phyloP scores from a whole-genome alignment of 169 alveolate genomes.

The Babesia microti region DNA sequence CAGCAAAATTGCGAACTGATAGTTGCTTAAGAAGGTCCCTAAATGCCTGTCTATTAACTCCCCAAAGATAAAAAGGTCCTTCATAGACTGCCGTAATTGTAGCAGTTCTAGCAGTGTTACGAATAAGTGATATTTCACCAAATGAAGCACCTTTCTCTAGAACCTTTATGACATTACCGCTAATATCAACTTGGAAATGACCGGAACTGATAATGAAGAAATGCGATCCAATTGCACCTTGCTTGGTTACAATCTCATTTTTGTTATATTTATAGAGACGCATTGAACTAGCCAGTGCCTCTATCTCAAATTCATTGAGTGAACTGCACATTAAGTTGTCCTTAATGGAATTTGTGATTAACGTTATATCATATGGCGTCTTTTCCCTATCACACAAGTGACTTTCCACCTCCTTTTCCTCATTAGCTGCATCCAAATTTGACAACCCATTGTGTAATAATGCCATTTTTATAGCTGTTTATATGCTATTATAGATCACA shows the following conservation, averaged over 20 bases:
- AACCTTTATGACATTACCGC: slow-evolving; percentile 72
- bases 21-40: slow-evolving; percentile 76
- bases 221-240: slow-evolving; percentile 74
- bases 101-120: slow-evolving; percentile 94
- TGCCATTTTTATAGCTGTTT: too few relatives aligned
- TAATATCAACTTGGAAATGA: slow-evolving; percentile 73
- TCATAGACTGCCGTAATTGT: slow-evolving; percentile 78
- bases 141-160: slow-evolving; percentile 86
- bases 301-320: slow-evolving; percentile 72
- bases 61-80: slow-evolving; percentile 81
- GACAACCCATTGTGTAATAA: too few relatives aligned
- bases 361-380: slow-evolving; percentile 55
- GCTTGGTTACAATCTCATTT: slow-evolving; percentile 72
- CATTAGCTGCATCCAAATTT: too few relatives aligned
- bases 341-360: slow-evolving; percentile 63
- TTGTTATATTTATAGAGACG: slow-evolving; percentile 64
- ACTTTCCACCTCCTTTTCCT: slow-evolving; percentile 19
- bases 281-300: slow-evolving; percentile 75
- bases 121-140: slow-evolving; percentile 96
- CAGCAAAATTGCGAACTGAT: slow-evolving; percentile 76
- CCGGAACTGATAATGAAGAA: slow-evolving; percentile 76
- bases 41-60: slow-evolving; percentile 80
- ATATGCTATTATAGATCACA: too few relatives aligned
- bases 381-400: slow-evolving; percentile 56
- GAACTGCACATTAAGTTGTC: slow-evolving; percentile 72